A percentile compares a stretch with the other conserved stretches of the same genome.
phyloP scores from a whole-genome alignment of 2,329 filamentous ascomycete genomes.

The Nothopassalora personata region DNA sequence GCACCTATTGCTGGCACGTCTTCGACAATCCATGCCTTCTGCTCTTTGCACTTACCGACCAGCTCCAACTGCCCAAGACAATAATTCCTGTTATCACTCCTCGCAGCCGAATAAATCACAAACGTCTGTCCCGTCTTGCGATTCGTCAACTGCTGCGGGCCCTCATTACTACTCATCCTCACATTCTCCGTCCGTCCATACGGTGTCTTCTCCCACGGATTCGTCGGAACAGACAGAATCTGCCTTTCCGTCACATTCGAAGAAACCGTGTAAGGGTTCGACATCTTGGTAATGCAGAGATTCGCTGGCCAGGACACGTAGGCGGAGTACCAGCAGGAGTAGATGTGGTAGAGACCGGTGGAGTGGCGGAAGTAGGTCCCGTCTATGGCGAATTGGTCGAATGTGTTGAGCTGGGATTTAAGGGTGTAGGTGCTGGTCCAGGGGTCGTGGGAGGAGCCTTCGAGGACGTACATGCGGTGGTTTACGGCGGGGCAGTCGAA shows the following conservation, averaged over 20 bases:
- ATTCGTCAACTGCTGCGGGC: constrained; percentile 47
- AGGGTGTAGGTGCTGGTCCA: constrained; percentile 43
- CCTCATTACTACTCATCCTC: constrained; percentile 47
- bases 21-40: too few species aligned
- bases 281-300: constrained; percentile 48
- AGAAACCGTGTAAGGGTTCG: constrained; percentile 44
- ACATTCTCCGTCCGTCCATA: constrained; percentile 44
- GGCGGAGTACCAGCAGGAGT: constrained; percentile 39
- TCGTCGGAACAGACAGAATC: constrained; percentile 44
- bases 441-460: constrained; percentile 39
- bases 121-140: constrained; percentile 44
- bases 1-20: too few species aligned
- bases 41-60: constrained; percentile 23
- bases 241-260: constrained; percentile 44
- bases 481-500: constrained; percentile 45
- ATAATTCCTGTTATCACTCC: constrained; percentile 50
- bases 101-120: constrained; percentile 46
- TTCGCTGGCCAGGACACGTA: constrained; percentile 49
- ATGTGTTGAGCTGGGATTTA: constrained; percentile 46
- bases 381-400: constrained; percentile 51
- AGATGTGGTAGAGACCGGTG: constrained; percentile 38
- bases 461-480: constrained; percentile 49
- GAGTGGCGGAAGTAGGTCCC: constrained; percentile 48
- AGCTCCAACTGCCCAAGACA: constrained; percentile 50
- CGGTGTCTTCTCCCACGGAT: constrained; percentile 50